Evolutionary conservation across 2,329 filamentous ascomycete genomes (phyloP).

Genomic region (Helicocarpus griseus): DNA sequence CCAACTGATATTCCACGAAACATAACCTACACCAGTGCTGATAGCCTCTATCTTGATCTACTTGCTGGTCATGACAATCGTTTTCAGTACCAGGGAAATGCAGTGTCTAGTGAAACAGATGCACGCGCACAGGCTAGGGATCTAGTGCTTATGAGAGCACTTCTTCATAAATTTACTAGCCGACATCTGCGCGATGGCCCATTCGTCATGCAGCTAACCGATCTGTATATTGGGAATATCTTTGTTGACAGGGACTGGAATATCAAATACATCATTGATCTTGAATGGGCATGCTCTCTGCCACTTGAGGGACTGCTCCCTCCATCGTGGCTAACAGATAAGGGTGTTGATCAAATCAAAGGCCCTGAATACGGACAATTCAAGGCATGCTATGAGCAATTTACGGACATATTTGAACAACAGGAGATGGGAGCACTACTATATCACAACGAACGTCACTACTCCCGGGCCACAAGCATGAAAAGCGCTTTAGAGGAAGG

Average conservation of each 20-base stretch:
- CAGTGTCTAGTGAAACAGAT: constrained; percentile 2
- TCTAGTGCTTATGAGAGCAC: constrained; percentile 21
- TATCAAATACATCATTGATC: constrained; percentile 25
- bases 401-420: constrained; percentile 8
- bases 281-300: constrained; percentile 25
- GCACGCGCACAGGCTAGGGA: constrained; percentile 9
- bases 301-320: constrained; percentile 19
- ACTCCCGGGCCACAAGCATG: constrained; percentile 1
- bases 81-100: constrained; percentile 17
- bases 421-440: constrained; percentile 7
- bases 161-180: constrained; percentile 18
- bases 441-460: background rate
- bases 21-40: constrained; percentile 15
- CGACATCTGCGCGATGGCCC: constrained; percentile 20
- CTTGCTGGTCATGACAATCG: constrained; percentile 17
- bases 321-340: background rate
- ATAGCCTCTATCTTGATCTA: constrained; percentile 16
- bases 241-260: constrained; percentile 22
- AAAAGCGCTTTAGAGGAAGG: constrained; percentile 4
- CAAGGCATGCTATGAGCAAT: constrained; percentile 3
- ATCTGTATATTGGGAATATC: constrained; percentile 21
- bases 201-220: constrained; percentile 28
- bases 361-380: constrained; percentile 3
- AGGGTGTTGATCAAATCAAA: background rate
- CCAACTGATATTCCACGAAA: constrained; percentile 15